A percentile compares a stretch with the other conserved stretches of the same genome.
phyloP scores from a whole-genome alignment of 2,329 filamentous ascomycete species.

The Penicillium sp. region DNA sequence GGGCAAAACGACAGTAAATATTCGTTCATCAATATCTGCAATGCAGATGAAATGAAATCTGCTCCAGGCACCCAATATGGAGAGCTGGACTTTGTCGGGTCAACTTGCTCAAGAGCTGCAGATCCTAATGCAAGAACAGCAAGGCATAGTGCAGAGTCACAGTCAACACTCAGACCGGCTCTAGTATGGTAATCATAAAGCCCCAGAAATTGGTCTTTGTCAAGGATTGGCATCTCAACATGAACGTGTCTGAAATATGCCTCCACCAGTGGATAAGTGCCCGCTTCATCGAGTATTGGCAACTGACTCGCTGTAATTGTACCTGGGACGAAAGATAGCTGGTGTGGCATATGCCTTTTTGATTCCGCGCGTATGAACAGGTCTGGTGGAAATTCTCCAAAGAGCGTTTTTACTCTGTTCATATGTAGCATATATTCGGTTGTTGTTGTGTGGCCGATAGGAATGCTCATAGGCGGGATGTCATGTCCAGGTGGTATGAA shows the following conservation, averaged over 20 bases:
- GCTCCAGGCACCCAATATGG: constrained; percentile 3
- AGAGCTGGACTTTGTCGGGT: constrained; percentile 2
- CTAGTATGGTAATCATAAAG: constrained; percentile 1
- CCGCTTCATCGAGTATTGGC: background rate
- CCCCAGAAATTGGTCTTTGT: background rate
- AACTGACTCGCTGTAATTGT: background rate
- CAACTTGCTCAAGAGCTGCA: constrained; percentile 3
- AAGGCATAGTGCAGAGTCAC: constrained; percentile 5
- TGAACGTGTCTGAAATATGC: constrained; percentile 6
- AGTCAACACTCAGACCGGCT: constrained; percentile 2
- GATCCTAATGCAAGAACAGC: constrained; percentile 5
- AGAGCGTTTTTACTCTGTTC: constrained; percentile 3
- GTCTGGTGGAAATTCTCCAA: constrained; percentile 8
- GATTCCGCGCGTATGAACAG: constrained; percentile 9
- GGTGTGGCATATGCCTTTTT: constrained; percentile 1
- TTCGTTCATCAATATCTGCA: constrained; percentile 9
- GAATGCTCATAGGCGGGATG: constrained; percentile 7
- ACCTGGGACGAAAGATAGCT: constrained; percentile 1
- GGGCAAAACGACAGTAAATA: constrained; percentile 7
- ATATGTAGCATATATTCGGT: constrained; percentile 9
- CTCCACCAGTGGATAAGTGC: background rate
- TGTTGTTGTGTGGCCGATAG: constrained; percentile 3
- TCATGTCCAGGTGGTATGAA: constrained; percentile 6
- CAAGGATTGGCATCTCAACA: constrained; percentile 4
- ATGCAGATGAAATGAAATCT: background rate